A percentile compares a stretch with the other conserved stretches of the same genome.
Evolutionary conservation across 805 yeast species (phyloP).

Genomic region (Lipomyces yamanashiensis): DNA sequence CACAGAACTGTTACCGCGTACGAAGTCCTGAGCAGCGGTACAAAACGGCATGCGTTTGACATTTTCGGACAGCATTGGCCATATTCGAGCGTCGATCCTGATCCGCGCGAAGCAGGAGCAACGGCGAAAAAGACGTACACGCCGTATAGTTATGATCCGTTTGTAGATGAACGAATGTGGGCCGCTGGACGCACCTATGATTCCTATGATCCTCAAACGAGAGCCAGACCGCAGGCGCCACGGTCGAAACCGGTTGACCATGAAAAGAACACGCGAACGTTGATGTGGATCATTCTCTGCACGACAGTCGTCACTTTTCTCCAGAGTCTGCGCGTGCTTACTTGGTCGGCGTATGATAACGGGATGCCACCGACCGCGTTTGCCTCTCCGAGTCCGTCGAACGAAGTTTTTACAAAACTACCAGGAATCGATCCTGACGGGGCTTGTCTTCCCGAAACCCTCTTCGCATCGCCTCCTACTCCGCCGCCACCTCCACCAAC

Average conservation of each 20-base stretch:
- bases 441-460: slow-evolving; percentile 15
- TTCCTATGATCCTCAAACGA: slow-evolving; percentile 6
- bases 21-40: slow-evolving; percentile 55
- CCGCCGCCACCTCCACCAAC: background rate
- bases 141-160: slow-evolving; percentile 22
- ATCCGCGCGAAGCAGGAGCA: background rate
- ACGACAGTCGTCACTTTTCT: slow-evolving; percentile 19
- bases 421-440: slow-evolving; percentile 23
- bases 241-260: slow-evolving; percentile 25
- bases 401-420: slow-evolving; percentile 6
- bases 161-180: slow-evolving; percentile 22
- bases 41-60: slow-evolving; percentile 54
- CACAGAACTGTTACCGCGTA: slow-evolving; percentile 62
- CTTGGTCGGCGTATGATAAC: slow-evolving; percentile 27
- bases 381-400: slow-evolving; percentile 6
- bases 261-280: slow-evolving; percentile 27
- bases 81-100: slow-evolving; percentile 18
- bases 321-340: slow-evolving; percentile 25
- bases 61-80: slow-evolving; percentile 45
- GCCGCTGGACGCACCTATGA: slow-evolving; percentile 23
- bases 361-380: slow-evolving; percentile 12
- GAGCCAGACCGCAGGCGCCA: slow-evolving; percentile 16
- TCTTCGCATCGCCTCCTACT: background rate
- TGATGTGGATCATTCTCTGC: slow-evolving; percentile 27
- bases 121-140: slow-evolving; percentile 6